Percentiles rank a stretch among this genome's conserved stretches.
phyloP scores from a whole-genome alignment of 257 asterid species.

The Ajuga chamaepitys region DNA sequence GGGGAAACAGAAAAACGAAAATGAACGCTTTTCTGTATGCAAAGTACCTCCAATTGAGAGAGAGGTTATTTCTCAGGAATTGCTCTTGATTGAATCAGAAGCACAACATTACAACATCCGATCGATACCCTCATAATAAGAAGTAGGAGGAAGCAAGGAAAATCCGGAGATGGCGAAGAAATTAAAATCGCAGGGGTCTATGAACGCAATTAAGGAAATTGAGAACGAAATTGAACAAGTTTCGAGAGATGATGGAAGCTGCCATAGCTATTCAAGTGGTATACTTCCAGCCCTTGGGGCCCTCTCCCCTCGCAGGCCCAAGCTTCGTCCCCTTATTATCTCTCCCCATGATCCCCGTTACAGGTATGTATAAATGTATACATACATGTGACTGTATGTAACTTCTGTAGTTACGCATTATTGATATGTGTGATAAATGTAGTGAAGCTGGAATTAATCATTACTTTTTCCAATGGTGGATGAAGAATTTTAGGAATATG shows the following conservation, averaged over 20 bases:
- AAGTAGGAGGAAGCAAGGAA: neutral
- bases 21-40: neutral
- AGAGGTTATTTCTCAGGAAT: neutral
- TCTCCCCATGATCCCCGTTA: constrained; percentile 54
- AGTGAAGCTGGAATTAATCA: neutral
- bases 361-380: constrained; percentile 20
- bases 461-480: neutral
- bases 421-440: neutral
- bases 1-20: neutral
- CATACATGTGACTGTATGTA: neutral
- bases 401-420: too few relatives aligned
- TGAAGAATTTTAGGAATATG: neutral
- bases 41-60: neutral
- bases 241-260: constrained; percentile 40
- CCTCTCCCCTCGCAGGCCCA: constrained; percentile 28
- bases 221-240: constrained; percentile 38
- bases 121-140: neutral
- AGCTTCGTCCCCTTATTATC: constrained; percentile 38
- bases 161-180: neutral
- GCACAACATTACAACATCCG: neutral
- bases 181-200: constrained; percentile 4
- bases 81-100: neutral
- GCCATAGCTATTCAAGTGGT: constrained; percentile 40
- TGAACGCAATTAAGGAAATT: constrained; percentile 17
- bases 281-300: constrained; percentile 75